Evolutionary conservation across 768 basidiomycete genomes (phyloP).

Genomic region (Austroboletus eburneus): DNA sequence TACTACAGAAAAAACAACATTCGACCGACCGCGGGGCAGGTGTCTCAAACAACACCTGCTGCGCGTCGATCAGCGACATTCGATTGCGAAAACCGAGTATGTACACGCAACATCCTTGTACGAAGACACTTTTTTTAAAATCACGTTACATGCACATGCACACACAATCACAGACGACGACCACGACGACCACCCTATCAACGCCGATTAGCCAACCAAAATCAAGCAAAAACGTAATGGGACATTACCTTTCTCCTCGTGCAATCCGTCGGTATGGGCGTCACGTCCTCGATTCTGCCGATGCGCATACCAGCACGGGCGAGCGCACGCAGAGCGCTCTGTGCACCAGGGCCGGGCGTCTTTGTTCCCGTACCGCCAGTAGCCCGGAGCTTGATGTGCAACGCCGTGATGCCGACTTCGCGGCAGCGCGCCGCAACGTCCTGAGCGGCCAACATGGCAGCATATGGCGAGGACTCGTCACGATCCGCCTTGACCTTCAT

Average conservation of each 20-base stretch:
- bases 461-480: constrained; percentile 97
- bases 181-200: constrained; percentile 95
- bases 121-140: constrained; percentile 18
- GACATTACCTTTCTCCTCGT: constrained; percentile 87
- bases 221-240: background rate
- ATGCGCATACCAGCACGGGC: constrained; percentile 98
- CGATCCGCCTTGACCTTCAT: constrained; percentile 99
- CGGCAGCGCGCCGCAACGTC: constrained; percentile 95
- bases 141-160: constrained; percentile 8
- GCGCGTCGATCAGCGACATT: constrained; percentile 87
- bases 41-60: constrained; percentile 51
- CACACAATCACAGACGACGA: constrained; percentile 73
- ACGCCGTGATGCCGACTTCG: constrained; percentile 96
- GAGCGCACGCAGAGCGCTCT: constrained; percentile 95
- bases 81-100: constrained; percentile 33
- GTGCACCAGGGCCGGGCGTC: constrained; percentile 97
- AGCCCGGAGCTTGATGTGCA: constrained; percentile 98
- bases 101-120: constrained; percentile 32
- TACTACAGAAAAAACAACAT: constrained; percentile 4
- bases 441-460: constrained; percentile 98
- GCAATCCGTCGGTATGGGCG: constrained; percentile 94
- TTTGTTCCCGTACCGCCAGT: constrained; percentile 99
- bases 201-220: constrained; percentile 3
- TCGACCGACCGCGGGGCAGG: constrained; percentile 79
- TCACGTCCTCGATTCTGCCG: constrained; percentile 97